Conservation (phyloP, 169 alveolate species). For the Blepharisma undulans region DNA sequence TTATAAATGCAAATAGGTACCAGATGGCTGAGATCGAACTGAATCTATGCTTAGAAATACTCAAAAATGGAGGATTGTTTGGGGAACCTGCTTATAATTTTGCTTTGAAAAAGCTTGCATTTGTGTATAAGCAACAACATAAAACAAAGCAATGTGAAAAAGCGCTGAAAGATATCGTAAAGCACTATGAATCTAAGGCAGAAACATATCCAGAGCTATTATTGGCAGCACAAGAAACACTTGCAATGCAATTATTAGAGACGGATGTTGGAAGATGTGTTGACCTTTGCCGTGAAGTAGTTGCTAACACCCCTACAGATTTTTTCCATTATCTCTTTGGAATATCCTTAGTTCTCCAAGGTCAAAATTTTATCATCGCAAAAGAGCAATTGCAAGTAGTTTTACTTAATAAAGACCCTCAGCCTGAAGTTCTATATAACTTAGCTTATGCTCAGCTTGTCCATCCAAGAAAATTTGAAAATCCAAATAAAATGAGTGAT, state of each 20-base stretch:
- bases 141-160: background rate
- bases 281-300: background rate
- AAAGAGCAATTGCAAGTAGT: background rate
- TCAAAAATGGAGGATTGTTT: background rate
- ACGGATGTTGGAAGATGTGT: background rate
- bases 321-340: background rate
- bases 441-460: background rate
- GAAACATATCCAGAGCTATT: background rate
- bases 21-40: background rate
- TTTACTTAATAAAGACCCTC: background rate
- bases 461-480: background rate
- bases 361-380: background rate
- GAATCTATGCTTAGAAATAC: background rate
- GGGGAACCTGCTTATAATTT: background rate
- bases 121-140: background rate
- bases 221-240: background rate
- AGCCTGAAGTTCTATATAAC: background rate
- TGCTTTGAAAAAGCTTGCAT: background rate
- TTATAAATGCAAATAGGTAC: background rate
- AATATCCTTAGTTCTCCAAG: background rate
- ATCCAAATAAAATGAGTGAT: background rate
- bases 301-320: background rate
- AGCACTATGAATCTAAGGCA: background rate
- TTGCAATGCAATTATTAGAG: background rate
- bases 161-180: background rate